Evolutionary conservation across 371 early-diverging fungal genomes (phyloP), one percentile per base, ranked within the genome.

Genomic region (Actinomucor elegans): DNA sequence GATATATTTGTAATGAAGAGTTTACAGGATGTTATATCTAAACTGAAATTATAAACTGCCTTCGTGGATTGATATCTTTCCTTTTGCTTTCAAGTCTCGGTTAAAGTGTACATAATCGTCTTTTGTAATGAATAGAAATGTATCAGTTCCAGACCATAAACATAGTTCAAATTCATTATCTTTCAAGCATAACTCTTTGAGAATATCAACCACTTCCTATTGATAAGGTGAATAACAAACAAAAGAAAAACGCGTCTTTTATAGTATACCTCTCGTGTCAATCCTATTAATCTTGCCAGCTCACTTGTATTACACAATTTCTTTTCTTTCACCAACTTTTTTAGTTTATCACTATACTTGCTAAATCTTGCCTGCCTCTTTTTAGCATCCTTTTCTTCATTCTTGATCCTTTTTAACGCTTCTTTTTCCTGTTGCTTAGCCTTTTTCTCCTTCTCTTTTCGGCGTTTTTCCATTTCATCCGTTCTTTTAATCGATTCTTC

Each of bases 361-460:
- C 43, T 43, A 51, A 59, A 75, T 29, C 55, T 38, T 14, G 49
- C 34, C 34, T 58, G 57, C 37, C 47, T 56, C 50, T 55, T 49
- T 32, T 70, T 69, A 12, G 23, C 35, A n/a, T 67, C 63, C 35
- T 71, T 75, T 49, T 62, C 70, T 46, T 67, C 55, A 17, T 45
- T 50, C 23, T 71, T 62, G 24, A 58, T 43, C 24, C 46, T 59
- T 12, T 64, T 57, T 17, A 51, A 41, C 23, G 55, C 57, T 43
- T 72, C 76, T n/a, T 66, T 66, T 35, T 69, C 66, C 28, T 66
- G 55, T 41, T 61, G 52, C 31, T 64, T 75, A 8, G 54, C 56
- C 20, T 61, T 67, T 31, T 64, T 75, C 27, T 45, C 71, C 21
- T 45, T 36, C 31, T 47, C 62, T 28, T 66, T 72, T 48, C 56